A percentile compares a stretch with the other conserved stretches of the same genome.
phyloP scores from a whole-genome alignment of 305 asterid species.

The Plantago lanceolata region DNA sequence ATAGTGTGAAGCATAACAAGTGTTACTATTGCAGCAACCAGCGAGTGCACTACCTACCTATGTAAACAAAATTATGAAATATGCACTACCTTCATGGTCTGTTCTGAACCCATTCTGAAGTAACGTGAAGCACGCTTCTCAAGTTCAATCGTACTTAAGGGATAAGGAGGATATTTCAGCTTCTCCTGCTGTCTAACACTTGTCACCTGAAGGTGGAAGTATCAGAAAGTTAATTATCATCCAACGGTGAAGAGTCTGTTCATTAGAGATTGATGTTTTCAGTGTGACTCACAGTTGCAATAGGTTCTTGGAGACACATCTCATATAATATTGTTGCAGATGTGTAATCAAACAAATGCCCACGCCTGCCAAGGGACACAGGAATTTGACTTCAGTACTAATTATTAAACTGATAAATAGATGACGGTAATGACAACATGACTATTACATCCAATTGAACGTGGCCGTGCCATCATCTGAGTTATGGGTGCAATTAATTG shows the following conservation, averaged over 20 bases:
- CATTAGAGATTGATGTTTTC: constrained; percentile 21
- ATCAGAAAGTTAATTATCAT: constrained; percentile 22
- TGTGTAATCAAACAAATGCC: constrained; percentile 90
- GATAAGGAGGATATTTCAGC: constrained; percentile 87
- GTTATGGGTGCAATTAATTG: constrained; percentile 79
- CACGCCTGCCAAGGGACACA: constrained; percentile 67
- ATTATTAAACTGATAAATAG: constrained; percentile 8
- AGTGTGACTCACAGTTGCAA: constrained; percentile 73
- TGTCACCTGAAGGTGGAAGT: constrained; percentile 53
- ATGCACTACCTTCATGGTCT: constrained; percentile 84
- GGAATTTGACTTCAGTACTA: constrained; percentile 22
- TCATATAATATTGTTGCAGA: constrained; percentile 81
- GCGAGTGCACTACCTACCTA: constrained; percentile 5
- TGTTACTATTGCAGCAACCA: constrained; percentile 7
- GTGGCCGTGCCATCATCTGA: constrained; percentile 78
- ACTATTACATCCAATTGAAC: constrained; percentile 77
- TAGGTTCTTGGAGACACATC: constrained; percentile 84
- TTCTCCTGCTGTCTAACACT: constrained; percentile 69
- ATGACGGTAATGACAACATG: constrained; percentile 20
- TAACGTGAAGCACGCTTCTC: constrained; percentile 98
- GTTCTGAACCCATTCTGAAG: constrained; percentile 90
- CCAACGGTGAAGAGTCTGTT: constrained; percentile 19
- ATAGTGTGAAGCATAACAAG: constrained; percentile 18
- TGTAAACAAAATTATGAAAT: constrained; percentile 12
- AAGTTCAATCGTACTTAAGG: constrained; percentile 91